Base-by-base conservation (phyloP, 2,329 filamentous ascomycete species). In the Fusarium multiceps region DNA sequence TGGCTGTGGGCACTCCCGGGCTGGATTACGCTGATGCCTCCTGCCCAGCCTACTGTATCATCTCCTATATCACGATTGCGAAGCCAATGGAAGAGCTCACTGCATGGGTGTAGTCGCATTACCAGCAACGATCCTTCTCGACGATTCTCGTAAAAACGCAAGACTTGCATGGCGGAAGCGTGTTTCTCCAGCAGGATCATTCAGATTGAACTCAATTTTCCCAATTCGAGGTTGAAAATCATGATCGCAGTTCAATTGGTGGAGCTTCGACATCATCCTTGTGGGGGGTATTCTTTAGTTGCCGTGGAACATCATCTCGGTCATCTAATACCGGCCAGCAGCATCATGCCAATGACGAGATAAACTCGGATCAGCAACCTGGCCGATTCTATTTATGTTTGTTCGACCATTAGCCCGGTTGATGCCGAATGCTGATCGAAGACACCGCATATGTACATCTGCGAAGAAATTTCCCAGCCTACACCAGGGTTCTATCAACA, bases 311-410 rank as follows among this genome's bases (percentile, higher is more conserved):
- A 68, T 48, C 59, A 54, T 65, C 30, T 70, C 71, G 71, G 71
- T 53, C 56, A 72, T 72, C 46, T 48, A 73, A 69, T 58, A 49
- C 71, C 71, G 71, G 57, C 54, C 46, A 42, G 43, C 49, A 55
- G 37, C 49, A 58, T 62, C 46, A 71, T 69, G 63, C 34, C 21
- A 55, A 50, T 51, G 43, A 61, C 62, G 55, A 71, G 47, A 46
- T 45, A 54, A 53, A 57, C 48, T 46, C 68, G 62, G 68, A 68
- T 68, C 59, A 66, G 59, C 50, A 32, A 69, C 55, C 66, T 53
- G 56, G 28, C 55, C 27, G 32, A 25, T 40, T 28, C 8, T 55
- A 20, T 55, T 55, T 23, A 40, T 48, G 25, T 61, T 13, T 21
- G 23, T 51, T 48, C 28, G n/a, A 53, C 30, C 30, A 45, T 27